Base-by-base conservation (phyloP, 352 stramenopile genomes). In the Globisporangium rhizosaccharum region DNA sequence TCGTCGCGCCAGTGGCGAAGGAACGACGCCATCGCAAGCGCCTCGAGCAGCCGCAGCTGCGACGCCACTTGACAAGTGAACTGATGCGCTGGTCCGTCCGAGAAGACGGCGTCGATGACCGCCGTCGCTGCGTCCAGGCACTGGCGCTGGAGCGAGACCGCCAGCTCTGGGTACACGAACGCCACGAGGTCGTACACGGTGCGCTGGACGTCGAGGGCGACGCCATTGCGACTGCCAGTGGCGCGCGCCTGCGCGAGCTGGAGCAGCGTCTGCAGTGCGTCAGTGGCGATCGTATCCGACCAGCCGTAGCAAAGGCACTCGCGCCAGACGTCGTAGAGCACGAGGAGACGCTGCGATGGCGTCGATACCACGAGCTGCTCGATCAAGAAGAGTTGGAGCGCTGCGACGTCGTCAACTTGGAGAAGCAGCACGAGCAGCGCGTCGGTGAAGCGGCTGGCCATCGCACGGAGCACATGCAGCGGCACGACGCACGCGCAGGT, bases 271-370 rank as follows among this genome's bases (percentile, higher is more conserved):
- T 66, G 55, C 41, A 89, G 66, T 6, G 56, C 51, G 0, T 65
- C 51, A 0, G 53, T 44, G 33, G 69, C 67, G 2, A 77, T 55
- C 6, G 51, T 15, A 46, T 85, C 73, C 26, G 79, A 61, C 75
- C 69, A 87, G 46, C 70, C 69, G 45, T 67, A 80, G 54, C 75
- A 87, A 53, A 89, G 26, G 8, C 87, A 53, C 61, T 89, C 76
- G 26, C 70, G 70, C 79, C 79, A 89, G 3, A 85, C 49, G 26
- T 76, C 70, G 71, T 70, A 86, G 51, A 82, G 59, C 39, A 89
- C 39, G 82, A 75, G 6, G 54, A 61, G 42, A 70, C 67, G 41
- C 75, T 56, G 0, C 75, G 73, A 63, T 82, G 74, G 30, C 30
- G 30, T 36, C 30, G 30, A 36, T 10, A 9, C 30, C 30, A 85